These are phyloP conservation scores for Solanum commersonii DNA, from an alignment of 257 asterid genomes.

Conservation along the genomic window DNA sequence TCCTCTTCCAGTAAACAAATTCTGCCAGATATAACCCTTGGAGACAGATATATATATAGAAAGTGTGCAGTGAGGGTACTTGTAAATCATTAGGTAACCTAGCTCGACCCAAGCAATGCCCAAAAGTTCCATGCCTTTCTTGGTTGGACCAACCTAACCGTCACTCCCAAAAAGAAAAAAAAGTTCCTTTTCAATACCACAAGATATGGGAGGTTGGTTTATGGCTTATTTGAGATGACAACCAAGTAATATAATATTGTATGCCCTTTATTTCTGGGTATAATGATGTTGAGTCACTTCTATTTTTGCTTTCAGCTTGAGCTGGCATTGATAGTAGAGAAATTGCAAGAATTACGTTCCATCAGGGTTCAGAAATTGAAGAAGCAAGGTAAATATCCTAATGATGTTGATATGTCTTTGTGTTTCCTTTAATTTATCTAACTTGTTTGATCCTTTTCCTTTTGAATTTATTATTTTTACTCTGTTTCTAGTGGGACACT, in stretches of 20 bases:
- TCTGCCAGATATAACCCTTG: not conserved
- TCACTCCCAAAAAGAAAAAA: not conserved
- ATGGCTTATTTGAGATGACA: not conserved
- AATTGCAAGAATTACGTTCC: conserved; percentile 85
- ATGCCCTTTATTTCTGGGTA: not conserved
- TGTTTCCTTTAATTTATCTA: not conserved
- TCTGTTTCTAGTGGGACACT: not conserved
- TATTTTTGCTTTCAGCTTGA: conserved; percentile 57
- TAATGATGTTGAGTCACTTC: not conserved
- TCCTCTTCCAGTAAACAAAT: not conserved
- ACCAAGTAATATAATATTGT: not conserved
- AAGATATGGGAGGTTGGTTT: not conserved
- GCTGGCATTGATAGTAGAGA: conserved; percentile 81
- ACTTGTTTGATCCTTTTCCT: not conserved
- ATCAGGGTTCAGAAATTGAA: conserved; percentile 79
- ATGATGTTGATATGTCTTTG: not conserved
- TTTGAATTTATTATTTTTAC: not conserved
- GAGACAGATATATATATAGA: not conserved
- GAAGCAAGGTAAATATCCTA: conserved; percentile 63
- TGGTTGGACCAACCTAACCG: not conserved
- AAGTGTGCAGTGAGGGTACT: not conserved
- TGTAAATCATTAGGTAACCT: not conserved
- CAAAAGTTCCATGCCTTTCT: not conserved
- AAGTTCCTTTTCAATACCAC: not conserved
- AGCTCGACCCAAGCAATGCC: not conserved